phyloP scores from a whole-genome alignment of 208 protist species.

The Angomonas ambiguus region DNA sequence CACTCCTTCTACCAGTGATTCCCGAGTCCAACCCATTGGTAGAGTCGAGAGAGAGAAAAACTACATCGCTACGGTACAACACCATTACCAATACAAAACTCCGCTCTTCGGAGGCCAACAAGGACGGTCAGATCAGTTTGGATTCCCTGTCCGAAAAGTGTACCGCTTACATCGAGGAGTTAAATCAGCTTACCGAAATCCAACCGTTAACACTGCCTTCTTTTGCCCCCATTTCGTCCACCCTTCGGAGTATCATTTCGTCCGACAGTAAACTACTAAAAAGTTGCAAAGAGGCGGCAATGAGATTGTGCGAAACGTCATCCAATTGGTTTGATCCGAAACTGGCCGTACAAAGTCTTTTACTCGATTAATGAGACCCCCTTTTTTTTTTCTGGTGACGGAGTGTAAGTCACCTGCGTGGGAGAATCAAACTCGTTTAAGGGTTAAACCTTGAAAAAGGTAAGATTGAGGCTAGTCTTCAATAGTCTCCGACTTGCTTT shows the following conservation, averaged over 20 bases:
- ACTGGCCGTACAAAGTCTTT: background rate
- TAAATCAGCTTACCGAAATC: constrained; percentile 38
- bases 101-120: constrained; percentile 50
- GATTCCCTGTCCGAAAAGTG: constrained; percentile 31
- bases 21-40: constrained; percentile 4
- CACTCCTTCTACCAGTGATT: constrained; percentile 65
- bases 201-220: constrained; percentile 54
- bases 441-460: no score
- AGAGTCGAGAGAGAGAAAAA: constrained; percentile 55
- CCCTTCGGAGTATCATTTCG: constrained; percentile 73
- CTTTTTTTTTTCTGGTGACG: constrained; percentile 16
- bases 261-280: no score
- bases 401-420: no score
- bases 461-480: no score
- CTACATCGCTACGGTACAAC: constrained; percentile 56
- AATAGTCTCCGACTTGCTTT: no score
- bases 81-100: constrained; percentile 77
- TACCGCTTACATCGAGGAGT: constrained; percentile 48
- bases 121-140: constrained; percentile 16
- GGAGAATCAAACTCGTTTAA: no score
- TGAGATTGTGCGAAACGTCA: no score
- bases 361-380: background rate
- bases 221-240: constrained; percentile 73
- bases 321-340: background rate
- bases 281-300: no score